Percentiles rank a stretch among this genome's conserved stretches.
phyloP scores from a whole-genome alignment of 441 rosid species.

The Pelargonium cotyledonis region DNA sequence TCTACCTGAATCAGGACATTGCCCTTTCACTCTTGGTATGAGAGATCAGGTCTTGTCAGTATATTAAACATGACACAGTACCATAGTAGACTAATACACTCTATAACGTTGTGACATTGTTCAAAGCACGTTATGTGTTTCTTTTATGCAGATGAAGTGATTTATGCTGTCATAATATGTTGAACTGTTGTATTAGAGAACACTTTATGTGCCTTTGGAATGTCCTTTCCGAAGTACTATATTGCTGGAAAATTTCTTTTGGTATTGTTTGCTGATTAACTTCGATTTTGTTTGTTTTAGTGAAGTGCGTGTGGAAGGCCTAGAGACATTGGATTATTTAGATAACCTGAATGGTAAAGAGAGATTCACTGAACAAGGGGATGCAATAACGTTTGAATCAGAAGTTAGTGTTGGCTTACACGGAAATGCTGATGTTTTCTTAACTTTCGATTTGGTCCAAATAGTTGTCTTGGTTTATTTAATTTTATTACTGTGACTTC shows the following conservation, averaged over 20 bases:
- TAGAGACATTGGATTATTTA: constrained; percentile 48
- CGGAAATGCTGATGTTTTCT: background rate
- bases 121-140: no score
- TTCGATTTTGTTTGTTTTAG: constrained; percentile 24
- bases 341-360: constrained; percentile 34
- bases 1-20: no score
- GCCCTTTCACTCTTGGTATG: no score
- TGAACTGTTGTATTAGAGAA: no score
- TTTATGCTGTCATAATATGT: no score
- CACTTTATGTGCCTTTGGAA: background rate
- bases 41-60: no score
- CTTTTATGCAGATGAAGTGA: no score
- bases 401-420: constrained; percentile 27
- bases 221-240: background rate
- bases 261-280: background rate
- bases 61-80: no score
- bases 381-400: constrained; percentile 41
- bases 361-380: constrained; percentile 40
- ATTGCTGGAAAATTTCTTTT: background rate
- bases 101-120: no score
- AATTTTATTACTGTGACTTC: background rate
- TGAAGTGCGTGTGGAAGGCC: constrained; percentile 53
- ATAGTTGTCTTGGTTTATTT: background rate
- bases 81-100: no score
- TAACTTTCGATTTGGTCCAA: background rate